Conservation (phyloP, 257 asterid species). For the Solanum etuberosum region DNA sequence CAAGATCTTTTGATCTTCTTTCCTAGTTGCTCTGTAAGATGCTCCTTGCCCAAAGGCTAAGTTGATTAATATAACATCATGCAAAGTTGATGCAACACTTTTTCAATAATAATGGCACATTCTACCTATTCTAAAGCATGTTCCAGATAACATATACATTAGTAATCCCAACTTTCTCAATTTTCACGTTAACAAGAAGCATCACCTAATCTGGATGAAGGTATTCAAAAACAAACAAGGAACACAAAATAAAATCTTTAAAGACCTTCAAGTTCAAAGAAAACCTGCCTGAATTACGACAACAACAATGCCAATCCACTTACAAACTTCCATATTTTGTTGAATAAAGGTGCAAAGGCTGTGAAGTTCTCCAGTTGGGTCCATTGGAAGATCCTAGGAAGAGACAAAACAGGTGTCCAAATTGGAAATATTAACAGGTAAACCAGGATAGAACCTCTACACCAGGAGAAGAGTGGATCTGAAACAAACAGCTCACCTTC, state of each 20-base stretch:
- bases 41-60: not conserved
- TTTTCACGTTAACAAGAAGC: not conserved
- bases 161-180: not conserved
- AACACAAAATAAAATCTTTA: not conserved
- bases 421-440: not conserved
- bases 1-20: not conserved
- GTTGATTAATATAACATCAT: not conserved
- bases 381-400: constrained; percentile 66
- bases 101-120: not conserved
- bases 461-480: not conserved
- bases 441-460: not conserved
- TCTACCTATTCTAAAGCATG: not conserved
- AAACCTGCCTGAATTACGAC: constrained; percentile 60
- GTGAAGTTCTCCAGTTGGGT: constrained; percentile 82
- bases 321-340: constrained; percentile 48
- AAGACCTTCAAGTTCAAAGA: constrained; percentile 2
- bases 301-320: constrained; percentile 60
- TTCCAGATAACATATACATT: not conserved
- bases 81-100: not conserved
- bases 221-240: not conserved
- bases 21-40: not conserved
- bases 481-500: constrained; percentile 34
- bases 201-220: not conserved
- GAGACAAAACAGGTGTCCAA: constrained; percentile 1
- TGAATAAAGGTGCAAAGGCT: constrained; percentile 34